Conservation (phyloP, 768 basidiomycete species). For the Auricularia auricula-judae region DNA sequence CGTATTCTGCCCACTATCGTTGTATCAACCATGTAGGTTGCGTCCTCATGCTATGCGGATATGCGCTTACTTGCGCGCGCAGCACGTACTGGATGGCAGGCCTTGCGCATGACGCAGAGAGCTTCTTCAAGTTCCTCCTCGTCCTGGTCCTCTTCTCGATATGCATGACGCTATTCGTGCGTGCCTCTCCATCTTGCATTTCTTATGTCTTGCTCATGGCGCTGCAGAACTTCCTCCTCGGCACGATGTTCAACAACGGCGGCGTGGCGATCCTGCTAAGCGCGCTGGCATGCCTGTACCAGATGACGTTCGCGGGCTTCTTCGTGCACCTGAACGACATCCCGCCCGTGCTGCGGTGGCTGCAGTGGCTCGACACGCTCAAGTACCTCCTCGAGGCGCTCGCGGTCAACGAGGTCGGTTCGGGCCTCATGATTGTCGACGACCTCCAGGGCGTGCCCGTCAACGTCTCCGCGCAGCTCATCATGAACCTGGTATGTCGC, state of each 20-base stretch:
- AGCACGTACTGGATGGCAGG: constrained; percentile 97
- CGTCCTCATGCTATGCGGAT: background rate
- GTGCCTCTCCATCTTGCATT: constrained; percentile 17
- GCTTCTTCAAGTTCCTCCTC: constrained; percentile 93
- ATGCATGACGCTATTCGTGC: constrained; percentile 75
- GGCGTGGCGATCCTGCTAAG: constrained; percentile 87
- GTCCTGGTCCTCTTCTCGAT: constrained; percentile 79
- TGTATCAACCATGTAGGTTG: constrained; percentile 66
- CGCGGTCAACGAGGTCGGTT: constrained; percentile 83
- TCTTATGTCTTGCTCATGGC: background rate
- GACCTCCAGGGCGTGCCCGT: constrained; percentile 73
- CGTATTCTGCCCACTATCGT: constrained; percentile 83
- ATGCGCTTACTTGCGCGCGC: constrained; percentile 6
- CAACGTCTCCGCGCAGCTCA: constrained; percentile 64
- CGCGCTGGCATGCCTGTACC: constrained; percentile 61
- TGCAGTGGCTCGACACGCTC: constrained; percentile 82
- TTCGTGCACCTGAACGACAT: constrained; percentile 81
- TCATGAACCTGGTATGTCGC: constrained; percentile 67
- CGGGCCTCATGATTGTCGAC: constrained; percentile 78
- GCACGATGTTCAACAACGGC: constrained; percentile 70
- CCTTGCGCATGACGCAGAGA: constrained; percentile 58
- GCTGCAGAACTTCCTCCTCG: constrained; percentile 78
- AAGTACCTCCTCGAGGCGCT: constrained; percentile 81
- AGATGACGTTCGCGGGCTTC: constrained; percentile 87
- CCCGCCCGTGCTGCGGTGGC: constrained; percentile 86